Percentiles rank a stretch among this genome's conserved stretches.
Evolutionary conservation across 2,329 filamentous ascomycete species (phyloP).

Genomic region (Colletotrichum sp.): DNA sequence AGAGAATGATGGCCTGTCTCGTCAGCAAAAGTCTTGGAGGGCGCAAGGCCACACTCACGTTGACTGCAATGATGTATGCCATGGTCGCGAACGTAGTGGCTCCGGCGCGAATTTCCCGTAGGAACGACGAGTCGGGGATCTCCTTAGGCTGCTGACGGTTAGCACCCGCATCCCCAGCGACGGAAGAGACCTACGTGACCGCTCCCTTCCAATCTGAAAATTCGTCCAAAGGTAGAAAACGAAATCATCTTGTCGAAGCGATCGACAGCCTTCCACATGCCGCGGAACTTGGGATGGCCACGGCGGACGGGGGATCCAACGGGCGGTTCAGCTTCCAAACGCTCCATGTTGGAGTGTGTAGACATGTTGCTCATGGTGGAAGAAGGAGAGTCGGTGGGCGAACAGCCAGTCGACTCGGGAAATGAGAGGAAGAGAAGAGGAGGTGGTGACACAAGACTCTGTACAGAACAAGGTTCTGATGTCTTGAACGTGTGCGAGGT

Average conservation of each 20-base stretch:
- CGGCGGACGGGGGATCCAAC: constrained; percentile 17
- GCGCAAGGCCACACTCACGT: constrained; percentile 44
- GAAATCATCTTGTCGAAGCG: constrained; percentile 39
- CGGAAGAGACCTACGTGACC: constrained; percentile 63
- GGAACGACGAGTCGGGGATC: constrained; percentile 72
- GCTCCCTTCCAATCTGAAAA: constrained; percentile 70
- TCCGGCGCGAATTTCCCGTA: constrained; percentile 79
- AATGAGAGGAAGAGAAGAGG: neutral
- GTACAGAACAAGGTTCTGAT: constrained; percentile 20
- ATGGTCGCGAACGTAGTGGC: constrained; percentile 82
- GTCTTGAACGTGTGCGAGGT: constrained; percentile 15
- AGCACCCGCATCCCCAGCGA: neutral
- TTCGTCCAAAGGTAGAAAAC: constrained; percentile 55
- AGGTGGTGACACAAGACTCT: constrained; percentile 8
- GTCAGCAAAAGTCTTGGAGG: neutral
- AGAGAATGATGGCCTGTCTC: constrained; percentile 70
- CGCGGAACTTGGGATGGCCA: constrained; percentile 30
- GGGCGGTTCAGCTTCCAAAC: constrained; percentile 9
- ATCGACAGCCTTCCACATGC: constrained; percentile 40
- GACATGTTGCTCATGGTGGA: constrained; percentile 17
- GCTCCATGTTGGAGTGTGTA: constrained; percentile 20
- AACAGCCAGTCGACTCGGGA: neutral
- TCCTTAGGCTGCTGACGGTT: constrained; percentile 60
- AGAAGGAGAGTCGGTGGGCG: constrained; percentile 12
- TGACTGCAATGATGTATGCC: constrained; percentile 84